Evolutionary conservation across 805 yeast genomes (phyloP).

Genomic region (Candida germanica): DNA sequence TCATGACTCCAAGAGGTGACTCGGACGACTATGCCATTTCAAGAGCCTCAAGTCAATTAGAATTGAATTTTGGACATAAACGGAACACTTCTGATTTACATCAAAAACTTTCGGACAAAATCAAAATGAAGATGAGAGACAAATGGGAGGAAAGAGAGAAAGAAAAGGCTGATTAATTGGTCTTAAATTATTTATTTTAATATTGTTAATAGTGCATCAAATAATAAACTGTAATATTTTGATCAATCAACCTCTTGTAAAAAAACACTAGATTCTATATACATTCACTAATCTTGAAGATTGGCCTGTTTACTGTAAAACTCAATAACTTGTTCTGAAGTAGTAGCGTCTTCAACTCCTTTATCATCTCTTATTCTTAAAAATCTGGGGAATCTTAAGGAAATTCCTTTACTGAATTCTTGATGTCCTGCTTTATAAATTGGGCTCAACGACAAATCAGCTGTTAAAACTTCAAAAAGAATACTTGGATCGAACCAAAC

Average conservation of each 20-base stretch:
- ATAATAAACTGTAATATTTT: too few species aligned
- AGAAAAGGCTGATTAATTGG: background rate
- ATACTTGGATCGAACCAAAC: constrained; percentile 90
- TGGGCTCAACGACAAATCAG: constrained; percentile 87
- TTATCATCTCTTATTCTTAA: constrained; percentile 83
- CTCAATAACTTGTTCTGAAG: constrained; percentile 78
- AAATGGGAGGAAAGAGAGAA: constrained; percentile 22
- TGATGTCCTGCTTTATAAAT: constrained; percentile 80
- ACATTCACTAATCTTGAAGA: constrained; percentile 17
- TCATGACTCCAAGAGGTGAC: constrained; percentile 23
- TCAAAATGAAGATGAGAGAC: constrained; percentile 35
- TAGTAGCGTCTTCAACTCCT: constrained; percentile 79
- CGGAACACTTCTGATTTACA: constrained; percentile 9
- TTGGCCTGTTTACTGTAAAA: constrained; percentile 72
- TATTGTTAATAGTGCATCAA: constrained; percentile 3
- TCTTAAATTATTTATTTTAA: background rate
- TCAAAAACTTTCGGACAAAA: constrained; percentile 28
- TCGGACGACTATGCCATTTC: constrained; percentile 30
- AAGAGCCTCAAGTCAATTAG: constrained; percentile 12
- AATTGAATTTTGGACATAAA: constrained; percentile 26
- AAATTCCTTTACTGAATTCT: constrained; percentile 76
- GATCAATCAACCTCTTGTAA: background rate
- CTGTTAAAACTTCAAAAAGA: constrained; percentile 86
- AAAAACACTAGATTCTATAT: constrained; percentile 1
- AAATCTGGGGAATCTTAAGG: constrained; percentile 86